Percentiles rank a stretch among this genome's conserved stretches.
Evolutionary conservation across 306 rosid species (phyloP).

Genomic region (Canavalia gladiata): DNA sequence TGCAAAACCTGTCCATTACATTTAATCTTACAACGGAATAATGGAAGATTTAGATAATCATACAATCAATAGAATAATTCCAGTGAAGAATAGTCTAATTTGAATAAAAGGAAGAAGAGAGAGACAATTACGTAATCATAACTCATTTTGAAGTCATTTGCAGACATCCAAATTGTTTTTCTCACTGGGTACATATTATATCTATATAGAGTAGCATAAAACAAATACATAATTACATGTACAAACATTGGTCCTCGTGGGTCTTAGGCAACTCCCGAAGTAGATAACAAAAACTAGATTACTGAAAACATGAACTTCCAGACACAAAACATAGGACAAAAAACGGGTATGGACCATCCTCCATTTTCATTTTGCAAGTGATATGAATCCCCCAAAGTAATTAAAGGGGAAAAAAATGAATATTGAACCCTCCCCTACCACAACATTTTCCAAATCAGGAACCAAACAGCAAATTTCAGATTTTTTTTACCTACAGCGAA

Average conservation of each 20-base stretch:
- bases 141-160: constrained; percentile 14
- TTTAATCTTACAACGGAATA: constrained; percentile 15
- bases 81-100: not conserved
- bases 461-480: constrained; percentile 13
- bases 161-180: not conserved
- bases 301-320: constrained; percentile 34
- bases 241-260: not conserved
- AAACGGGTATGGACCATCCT: not conserved
- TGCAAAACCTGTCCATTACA: not conserved
- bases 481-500: not conserved
- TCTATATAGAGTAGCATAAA: not conserved
- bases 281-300: not conserved
- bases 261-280: not conserved
- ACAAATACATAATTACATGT: not conserved
- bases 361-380: constrained; percentile 33
- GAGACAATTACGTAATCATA: not conserved
- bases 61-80: constrained; percentile 7
- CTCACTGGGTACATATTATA: not conserved
- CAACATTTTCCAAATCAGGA: not conserved
- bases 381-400: not conserved
- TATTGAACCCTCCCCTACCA: constrained; percentile 2
- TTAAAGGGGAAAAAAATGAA: not conserved
- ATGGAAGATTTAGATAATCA: constrained; percentile 15
- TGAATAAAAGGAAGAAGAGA: not conserved
- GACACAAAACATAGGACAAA: not conserved